phyloP scores from a whole-genome alignment of 345 rosid genomes.

The Angophora floribunda region DNA sequence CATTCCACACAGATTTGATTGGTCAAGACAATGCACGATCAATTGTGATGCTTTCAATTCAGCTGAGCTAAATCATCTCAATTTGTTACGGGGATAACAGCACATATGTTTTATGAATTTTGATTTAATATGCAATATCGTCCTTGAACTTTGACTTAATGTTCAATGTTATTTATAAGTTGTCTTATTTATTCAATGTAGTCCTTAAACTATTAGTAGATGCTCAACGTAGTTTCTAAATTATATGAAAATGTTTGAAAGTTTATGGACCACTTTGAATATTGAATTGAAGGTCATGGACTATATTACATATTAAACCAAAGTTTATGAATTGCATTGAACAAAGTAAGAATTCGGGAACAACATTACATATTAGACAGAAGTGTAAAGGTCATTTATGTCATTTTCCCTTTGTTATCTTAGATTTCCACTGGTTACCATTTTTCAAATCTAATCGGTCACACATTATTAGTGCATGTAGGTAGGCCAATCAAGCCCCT shows the following conservation, averaged over 20 bases:
- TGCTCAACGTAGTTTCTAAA: background rate
- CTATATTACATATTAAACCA: accelerated
- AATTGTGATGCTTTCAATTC: background rate
- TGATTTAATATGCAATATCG: accelerated
- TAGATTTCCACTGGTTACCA: background rate
- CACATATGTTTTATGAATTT: background rate
- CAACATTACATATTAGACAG: background rate
- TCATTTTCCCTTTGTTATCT: background rate
- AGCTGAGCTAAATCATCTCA: background rate
- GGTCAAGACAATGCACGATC: accelerated
- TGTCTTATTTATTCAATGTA: accelerated
- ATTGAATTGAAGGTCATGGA: accelerated
- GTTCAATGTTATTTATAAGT: background rate
- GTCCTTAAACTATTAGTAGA: background rate
- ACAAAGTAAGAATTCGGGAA: background rate
- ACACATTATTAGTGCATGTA: background rate
- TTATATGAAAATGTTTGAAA: background rate
- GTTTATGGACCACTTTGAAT: background rate
- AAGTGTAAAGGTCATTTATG: background rate
- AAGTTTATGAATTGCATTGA: background rate
- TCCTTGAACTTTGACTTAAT: background rate
- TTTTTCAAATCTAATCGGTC: background rate
- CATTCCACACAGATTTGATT: background rate
- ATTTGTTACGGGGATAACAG: background rate
- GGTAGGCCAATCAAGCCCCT: background rate